Evolutionary conservation across 352 stramenopile genomes (phyloP).

Genomic region (Globisporangium alternatum): DNA sequence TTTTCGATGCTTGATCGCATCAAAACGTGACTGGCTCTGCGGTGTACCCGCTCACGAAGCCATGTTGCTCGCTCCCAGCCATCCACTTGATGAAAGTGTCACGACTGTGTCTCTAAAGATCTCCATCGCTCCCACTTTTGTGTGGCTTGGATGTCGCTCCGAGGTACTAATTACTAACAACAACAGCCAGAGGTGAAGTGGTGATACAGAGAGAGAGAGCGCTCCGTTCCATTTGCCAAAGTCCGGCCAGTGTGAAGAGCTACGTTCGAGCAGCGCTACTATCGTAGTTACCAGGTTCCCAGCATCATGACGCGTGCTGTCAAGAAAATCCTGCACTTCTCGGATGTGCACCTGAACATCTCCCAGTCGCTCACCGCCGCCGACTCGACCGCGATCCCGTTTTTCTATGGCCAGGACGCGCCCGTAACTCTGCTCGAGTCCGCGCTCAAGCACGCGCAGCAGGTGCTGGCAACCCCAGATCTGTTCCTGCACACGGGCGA

Average conservation of each 20-base stretch:
- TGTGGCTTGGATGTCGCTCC: background rate
- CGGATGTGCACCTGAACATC: constrained; percentile 84
- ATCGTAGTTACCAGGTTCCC: background rate
- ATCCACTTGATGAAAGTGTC: too few relatives aligned
- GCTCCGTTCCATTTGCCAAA: background rate
- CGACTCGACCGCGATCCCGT: constrained; percentile 35
- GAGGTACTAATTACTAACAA: background rate
- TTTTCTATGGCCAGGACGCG: constrained; percentile 51
- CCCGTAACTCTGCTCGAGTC: constrained; percentile 63
- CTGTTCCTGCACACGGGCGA: constrained; percentile 86
- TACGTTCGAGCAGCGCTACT: background rate
- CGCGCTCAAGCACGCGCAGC: constrained; percentile 55
- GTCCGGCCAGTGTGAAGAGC: background rate
- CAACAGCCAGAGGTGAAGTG: background rate
- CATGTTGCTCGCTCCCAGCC: too few relatives aligned
- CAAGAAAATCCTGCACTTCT: constrained; percentile 78
- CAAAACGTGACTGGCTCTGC: background rate
- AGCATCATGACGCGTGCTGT: background rate
- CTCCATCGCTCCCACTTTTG: background rate
- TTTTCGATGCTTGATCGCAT: background rate
- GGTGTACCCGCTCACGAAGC: too few relatives aligned
- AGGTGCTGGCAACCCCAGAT: constrained; percentile 51
- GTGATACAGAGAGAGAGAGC: background rate
- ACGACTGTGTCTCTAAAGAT: too few relatives aligned
- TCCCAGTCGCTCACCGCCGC: constrained; percentile 32